Evolutionary conservation across 2,329 filamentous ascomycete genomes (phyloP).

Genomic region (Ophiostoma ips): DNA sequence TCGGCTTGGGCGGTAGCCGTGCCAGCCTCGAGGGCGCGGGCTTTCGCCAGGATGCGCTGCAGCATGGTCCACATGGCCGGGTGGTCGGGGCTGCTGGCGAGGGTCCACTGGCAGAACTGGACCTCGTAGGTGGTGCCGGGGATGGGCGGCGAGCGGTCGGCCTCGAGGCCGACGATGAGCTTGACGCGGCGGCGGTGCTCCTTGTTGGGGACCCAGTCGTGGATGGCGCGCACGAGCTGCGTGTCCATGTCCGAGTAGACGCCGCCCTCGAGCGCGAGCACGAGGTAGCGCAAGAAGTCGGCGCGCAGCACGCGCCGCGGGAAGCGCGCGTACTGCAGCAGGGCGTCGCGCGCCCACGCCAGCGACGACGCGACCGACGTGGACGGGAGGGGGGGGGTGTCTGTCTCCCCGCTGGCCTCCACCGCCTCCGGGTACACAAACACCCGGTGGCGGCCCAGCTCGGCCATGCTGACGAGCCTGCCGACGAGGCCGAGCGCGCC

Average conservation of each 20-base stretch:
- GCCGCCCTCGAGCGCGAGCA: conserved; percentile 22
- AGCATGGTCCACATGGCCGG: conserved; percentile 20
- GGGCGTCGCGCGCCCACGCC: conserved; percentile 7
- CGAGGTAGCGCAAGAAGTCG: conserved; percentile 19
- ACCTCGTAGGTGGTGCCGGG: conserved; percentile 19
- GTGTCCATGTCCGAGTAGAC: conserved; percentile 48
- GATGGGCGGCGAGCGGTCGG: conserved; percentile 16
- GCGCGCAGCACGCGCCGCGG: conserved; percentile 13
- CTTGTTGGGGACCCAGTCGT: conserved; percentile 18
- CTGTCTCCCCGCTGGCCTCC: background rate
- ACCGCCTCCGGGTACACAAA: conserved; percentile 1
- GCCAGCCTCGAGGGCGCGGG: conserved; percentile 3
- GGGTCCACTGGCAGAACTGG: conserved; percentile 24
- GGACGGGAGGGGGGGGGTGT: background rate
- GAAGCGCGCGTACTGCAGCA: conserved; percentile 12
- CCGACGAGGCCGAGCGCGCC: conserved; percentile 12
- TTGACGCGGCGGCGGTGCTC: conserved; percentile 11
- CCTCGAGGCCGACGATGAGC: conserved; percentile 22
- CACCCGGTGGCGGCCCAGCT: background rate
- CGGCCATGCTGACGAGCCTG: conserved; percentile 12
- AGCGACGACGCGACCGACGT: background rate
- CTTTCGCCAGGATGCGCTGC: conserved; percentile 14
- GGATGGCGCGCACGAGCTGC: conserved; percentile 30
- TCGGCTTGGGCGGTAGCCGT: background rate
- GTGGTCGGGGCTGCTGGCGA: conserved; percentile 21